These are phyloP conservation scores for Pinus tabuliformis DNA, from an alignment of 75 land plant species.

Conservation along the genomic window DNA sequence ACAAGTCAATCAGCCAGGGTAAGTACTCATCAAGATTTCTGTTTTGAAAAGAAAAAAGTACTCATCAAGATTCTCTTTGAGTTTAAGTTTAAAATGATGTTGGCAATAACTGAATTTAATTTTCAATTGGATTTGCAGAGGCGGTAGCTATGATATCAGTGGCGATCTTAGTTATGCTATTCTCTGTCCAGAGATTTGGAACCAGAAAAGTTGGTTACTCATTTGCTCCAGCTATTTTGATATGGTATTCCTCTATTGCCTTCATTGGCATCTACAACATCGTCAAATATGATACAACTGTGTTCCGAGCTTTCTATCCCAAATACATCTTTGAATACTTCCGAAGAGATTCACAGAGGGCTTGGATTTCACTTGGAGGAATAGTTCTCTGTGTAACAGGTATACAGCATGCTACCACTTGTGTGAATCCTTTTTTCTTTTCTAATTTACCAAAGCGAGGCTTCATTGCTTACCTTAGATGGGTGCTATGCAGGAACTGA, in stretches of 20 bases:
- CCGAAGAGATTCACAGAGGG: constrained; percentile 14
- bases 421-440: not conserved
- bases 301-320: constrained; percentile 45
- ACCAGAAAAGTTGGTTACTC: constrained; percentile 49
- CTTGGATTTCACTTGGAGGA: constrained; percentile 60
- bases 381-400: constrained; percentile 49
- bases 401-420: not conserved
- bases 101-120: not conserved
- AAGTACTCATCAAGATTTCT: not conserved
- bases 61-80: too few species aligned
- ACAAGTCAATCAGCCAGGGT: not conserved
- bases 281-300: constrained; percentile 29
- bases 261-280: constrained; percentile 43
- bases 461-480: too few species aligned
- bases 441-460: not conserved
- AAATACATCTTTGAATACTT: constrained; percentile 38
- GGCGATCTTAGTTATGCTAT: constrained; percentile 29
- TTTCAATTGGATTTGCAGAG: constrained; percentile 23
- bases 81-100: not conserved
- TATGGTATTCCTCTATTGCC: constrained; percentile 41
- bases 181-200: constrained; percentile 46
- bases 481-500: constrained; percentile 48
- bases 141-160: constrained; percentile 28
- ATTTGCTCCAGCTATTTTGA: constrained; percentile 37
- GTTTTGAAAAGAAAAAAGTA: too few species aligned